phyloP scores from a whole-genome alignment of 305 asterid genomes.

The Petunia hybrid region DNA sequence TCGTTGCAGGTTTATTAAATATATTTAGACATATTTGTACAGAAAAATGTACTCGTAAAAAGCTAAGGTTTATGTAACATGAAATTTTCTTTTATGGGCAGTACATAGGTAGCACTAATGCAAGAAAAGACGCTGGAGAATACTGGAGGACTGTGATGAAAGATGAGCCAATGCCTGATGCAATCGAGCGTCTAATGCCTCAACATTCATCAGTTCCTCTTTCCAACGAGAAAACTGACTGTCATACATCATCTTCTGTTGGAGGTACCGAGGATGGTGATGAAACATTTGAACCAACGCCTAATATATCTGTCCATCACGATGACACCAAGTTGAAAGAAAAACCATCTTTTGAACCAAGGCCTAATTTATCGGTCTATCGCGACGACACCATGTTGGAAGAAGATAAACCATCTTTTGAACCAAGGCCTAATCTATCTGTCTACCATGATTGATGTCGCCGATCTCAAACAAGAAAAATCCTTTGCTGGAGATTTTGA shows the following conservation, averaged over 20 bases:
- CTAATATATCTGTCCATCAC: background rate
- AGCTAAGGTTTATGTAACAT: background rate
- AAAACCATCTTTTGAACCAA: background rate
- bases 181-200: slow-evolving; percentile 30
- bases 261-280: no score
- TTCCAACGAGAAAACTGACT: no score
- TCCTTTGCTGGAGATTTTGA: background rate
- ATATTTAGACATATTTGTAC: background rate
- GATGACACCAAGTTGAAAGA: background rate
- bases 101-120: slow-evolving; percentile 35
- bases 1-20: no score
- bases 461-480: background rate
- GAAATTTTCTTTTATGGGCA: slow-evolving; percentile 8
- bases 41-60: background rate
- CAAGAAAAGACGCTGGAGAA: slow-evolving; percentile 43
- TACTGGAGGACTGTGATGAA: slow-evolving; percentile 36
- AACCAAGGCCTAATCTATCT: background rate
- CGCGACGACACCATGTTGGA: background rate
- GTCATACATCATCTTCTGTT: no score
- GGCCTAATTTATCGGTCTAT: background rate
- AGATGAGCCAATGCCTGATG: slow-evolving; percentile 37
- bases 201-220: background rate
- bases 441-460: background rate
- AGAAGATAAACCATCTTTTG: background rate
- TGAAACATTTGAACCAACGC: background rate